Evolutionary conservation across 495 filamentous ascomycete species (phyloP), one percentile per base, ranked within the genome.

Genomic region (Daldinia decipiens): DNA sequence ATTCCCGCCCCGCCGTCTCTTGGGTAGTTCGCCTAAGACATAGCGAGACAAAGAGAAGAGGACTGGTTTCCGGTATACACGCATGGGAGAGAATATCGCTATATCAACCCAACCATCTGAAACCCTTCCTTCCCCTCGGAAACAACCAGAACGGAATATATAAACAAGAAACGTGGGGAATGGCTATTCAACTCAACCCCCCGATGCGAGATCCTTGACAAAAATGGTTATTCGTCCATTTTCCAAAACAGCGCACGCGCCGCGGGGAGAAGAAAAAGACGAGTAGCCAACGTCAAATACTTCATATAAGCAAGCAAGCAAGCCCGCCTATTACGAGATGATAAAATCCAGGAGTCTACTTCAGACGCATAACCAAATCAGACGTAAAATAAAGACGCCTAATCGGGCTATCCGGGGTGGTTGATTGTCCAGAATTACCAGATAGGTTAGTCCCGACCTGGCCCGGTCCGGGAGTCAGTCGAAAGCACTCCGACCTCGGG

Each of bases 311-410:
- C 36, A 13, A 59, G 36, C 8, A 27, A 59, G 34, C 36, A 45
- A 19, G n/a, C 39, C 26, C 53, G 53, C 53, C 13, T 51, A 32
- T 58, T 29, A 21, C 13, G 36, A 63, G n/a, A 40, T 24, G 8
- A 38, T 31, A 17, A 51, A 63, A 31, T 51, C 19, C 38, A 58
- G 36, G 39, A 57, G 36, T 65, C 39, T 57, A 65, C 53, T 58
- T 51, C 27, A 52, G 57, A 50, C 29, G 38, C 19, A 9, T 1
- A 43, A 29, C 15, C n/a, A 3, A 27, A 34, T 11, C 39, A 52
- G 8, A 31, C 12, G 26, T 52, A 7, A 40, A 38, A 40, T 2
- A 40, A 24, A 7, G 12, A n/a, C n/a, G 11, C n/a, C 32, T 15
- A 38, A 27, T 2, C 31, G 32, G 31, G 32, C 39, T 19, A 40